Percentiles rank a stretch among this genome's conserved stretches.
Conservation (phyloP, 2,329 filamentous ascomycete genomes). For the Plenodomus lindquistii region DNA sequence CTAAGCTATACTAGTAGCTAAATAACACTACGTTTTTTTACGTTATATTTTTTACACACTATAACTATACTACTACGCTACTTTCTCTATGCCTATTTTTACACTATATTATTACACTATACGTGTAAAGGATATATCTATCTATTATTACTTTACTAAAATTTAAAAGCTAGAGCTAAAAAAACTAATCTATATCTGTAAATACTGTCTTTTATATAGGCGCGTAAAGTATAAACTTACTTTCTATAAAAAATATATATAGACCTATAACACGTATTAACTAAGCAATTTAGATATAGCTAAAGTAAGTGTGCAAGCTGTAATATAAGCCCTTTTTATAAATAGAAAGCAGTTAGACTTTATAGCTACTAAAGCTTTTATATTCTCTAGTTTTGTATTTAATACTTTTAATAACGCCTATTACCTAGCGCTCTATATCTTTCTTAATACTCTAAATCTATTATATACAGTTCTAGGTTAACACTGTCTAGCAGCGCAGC, state of each 20-base stretch:
- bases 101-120: not conserved
- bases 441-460: no score
- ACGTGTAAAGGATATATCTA: not conserved
- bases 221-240: not conserved
- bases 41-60: not conserved
- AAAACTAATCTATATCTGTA: not conserved
- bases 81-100: no score
- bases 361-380: not conserved
- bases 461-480: not conserved
- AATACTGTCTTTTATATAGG: not conserved
- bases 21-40: not conserved
- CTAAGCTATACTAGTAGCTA: not conserved
- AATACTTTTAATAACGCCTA: not conserved
- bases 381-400: not conserved
- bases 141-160: not conserved
- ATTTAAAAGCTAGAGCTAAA: not conserved
- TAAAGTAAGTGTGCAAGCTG: no score
- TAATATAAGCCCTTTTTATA: not conserved
- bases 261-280: not conserved
- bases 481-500: not conserved
- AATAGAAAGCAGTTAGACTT: not conserved
- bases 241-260: not conserved
- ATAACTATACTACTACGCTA: not conserved
- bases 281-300: no score
- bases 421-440: not conserved